Percentiles rank a stretch among this genome's conserved stretches.
Evolutionary conservation across 495 filamentous ascomycete genomes (phyloP).

Genomic region (Lentithecium fluviatile): DNA sequence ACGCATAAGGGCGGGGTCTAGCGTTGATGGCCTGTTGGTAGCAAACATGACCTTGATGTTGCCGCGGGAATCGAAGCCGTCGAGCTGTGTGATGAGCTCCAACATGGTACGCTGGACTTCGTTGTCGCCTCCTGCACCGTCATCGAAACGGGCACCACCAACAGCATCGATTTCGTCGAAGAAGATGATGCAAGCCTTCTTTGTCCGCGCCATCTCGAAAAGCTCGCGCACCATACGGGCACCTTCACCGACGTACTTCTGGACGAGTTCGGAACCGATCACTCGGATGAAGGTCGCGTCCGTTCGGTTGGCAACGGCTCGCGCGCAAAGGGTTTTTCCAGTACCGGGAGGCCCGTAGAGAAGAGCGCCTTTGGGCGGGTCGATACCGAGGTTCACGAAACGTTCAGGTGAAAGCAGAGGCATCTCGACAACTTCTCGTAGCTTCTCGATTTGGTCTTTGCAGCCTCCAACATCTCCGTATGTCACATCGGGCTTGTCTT

Average conservation of each 20-base stretch:
- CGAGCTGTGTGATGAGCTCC: conserved; percentile 95
- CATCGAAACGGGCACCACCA: conserved; percentile 96
- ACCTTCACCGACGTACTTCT: conserved; percentile 98
- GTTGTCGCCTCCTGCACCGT: conserved; percentile 96
- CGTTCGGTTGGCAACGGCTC: conserved; percentile 95
- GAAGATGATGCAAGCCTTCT: conserved; percentile 99
- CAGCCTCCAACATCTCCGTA: conserved; percentile 98
- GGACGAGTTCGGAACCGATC: conserved; percentile 93
- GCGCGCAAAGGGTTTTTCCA: conserved; percentile 95
- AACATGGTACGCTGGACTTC: conserved; percentile 99
- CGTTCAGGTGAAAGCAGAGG: conserved; percentile 93
- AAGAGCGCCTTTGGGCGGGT: conserved; percentile 95
- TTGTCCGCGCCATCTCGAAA: conserved; percentile 99
- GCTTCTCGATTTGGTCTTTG: conserved; percentile 99
- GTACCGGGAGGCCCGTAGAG: conserved; percentile 97
- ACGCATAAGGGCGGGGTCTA: conserved; percentile 95
- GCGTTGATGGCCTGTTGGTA: conserved; percentile 92
- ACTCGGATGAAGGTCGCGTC: conserved; percentile 98
- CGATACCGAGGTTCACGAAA: conserved; percentile 95
- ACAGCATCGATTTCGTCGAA: conserved; percentile 99
- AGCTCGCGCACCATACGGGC: conserved; percentile 97
- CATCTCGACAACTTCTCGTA: conserved; percentile 98
- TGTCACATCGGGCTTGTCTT: conserved; percentile 98
- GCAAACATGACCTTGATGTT: conserved; percentile 99
- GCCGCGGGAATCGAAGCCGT: conserved; percentile 94